Conservation (phyloP, 805 yeast species). For the Pichia nanzhaoensis region DNA sequence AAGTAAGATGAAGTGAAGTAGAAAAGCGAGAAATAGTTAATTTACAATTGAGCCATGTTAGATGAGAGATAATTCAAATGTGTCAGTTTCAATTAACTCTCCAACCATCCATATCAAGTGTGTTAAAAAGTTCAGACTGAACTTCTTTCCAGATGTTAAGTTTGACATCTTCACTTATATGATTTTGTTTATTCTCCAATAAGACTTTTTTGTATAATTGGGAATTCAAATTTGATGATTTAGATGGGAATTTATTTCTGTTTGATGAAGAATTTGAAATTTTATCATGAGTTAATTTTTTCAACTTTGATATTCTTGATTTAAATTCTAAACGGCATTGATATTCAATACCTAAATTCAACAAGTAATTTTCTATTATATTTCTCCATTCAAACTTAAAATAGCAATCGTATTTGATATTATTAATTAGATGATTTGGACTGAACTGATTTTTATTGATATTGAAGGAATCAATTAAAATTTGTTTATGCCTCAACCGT, state of each 20-base stretch:
- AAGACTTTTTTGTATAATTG: conserved; percentile 23
- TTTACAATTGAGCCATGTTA: no score
- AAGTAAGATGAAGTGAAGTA: neutral
- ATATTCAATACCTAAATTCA: conserved; percentile 61
- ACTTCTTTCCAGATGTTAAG: conserved; percentile 56
- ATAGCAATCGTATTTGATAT: conserved; percentile 22
- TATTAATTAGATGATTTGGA: conserved; percentile 13
- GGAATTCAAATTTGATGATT: conserved; percentile 8
- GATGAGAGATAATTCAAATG: no score
- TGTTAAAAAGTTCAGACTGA: conserved; percentile 50
- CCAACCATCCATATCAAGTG: conserved; percentile 45
- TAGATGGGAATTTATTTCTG: conserved; percentile 1
- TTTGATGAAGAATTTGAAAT: neutral
- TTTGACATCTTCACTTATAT: conserved; percentile 49
- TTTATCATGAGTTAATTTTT: conserved; percentile 29
- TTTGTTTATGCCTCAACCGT: conserved; percentile 37
- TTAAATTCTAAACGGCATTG: conserved; percentile 65
- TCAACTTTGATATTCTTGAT: conserved; percentile 40
- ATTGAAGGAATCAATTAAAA: conserved; percentile 22
- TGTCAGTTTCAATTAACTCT: neutral
- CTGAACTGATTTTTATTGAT: conserved; percentile 19
- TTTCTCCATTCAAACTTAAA: conserved; percentile 57
- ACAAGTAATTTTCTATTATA: conserved; percentile 60
- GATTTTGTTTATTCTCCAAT: conserved; percentile 17
- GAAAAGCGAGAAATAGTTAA: neutral